Evolutionary conservation across 2,329 filamentous ascomycete species (phyloP), one percentile per base, ranked within the genome.

Genomic region (Talaromyces sp.): DNA sequence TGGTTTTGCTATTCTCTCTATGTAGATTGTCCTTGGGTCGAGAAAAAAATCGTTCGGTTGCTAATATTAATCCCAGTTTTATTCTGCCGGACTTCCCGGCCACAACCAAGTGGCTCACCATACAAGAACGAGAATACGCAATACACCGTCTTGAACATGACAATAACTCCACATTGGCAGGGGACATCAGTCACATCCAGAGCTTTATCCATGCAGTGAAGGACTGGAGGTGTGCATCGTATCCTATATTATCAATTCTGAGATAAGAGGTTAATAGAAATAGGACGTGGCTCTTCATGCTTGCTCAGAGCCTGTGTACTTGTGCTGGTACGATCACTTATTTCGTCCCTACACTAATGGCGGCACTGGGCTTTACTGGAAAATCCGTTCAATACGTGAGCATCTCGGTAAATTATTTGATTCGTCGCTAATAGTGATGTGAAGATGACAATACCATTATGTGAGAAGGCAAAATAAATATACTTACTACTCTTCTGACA

Each of bases 21-120:
- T 55, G 53, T 49, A 49, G 24, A 7, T 26, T 35, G 26, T 58
- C 46, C 10, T 51, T 53, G 35, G 35, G 24, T 54, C 31, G n/a
- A 32, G 14, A 54, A 29, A 54, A 54, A 29, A n/a, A 13, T 32
- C 5, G 13, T 29, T 54, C 26, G 9, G 7, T 54, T 29, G 19
- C 57, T 58, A 50, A 58, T 10, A 27, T 24, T 58, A 9, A 29
- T 53, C 51, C 24, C 29, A 58, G 57, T 52, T 67, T 79, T 43
- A 73, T 89, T 24, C 76, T 90, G 17, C 86, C 86, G 0, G 84
- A 89, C 69, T 87, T 88, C 63, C 87, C 87, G 2, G 77, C 80
- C 52, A 83, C 80, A 14, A 83, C 81, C 11, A 78, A 77, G 11
- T 84, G 84, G 65, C 82, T 87, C 65, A 82, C 81, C 2, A 77